Conservation (phyloP, 805 yeast species). For the Metschnikowia vanudenii region DNA sequence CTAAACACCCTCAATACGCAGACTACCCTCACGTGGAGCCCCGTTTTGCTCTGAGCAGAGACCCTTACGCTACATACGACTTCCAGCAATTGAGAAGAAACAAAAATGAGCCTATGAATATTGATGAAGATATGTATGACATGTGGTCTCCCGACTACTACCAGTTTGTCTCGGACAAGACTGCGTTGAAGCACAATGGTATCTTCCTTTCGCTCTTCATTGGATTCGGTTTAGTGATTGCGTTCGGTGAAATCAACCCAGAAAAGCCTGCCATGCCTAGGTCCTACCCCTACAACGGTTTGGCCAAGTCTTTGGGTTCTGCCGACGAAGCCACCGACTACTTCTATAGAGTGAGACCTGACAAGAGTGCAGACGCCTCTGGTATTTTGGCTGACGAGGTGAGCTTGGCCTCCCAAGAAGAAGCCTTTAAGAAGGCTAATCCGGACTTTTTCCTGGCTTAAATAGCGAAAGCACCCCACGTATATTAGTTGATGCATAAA, state of each 20-base stretch:
- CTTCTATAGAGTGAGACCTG: conserved; percentile 43
- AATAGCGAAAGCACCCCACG: not conserved
- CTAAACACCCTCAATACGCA: conserved; percentile 42
- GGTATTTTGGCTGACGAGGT: conserved; percentile 36
- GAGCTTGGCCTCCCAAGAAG: conserved; percentile 27
- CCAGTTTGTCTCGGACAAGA: conserved; percentile 55
- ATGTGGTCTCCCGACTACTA: conserved; percentile 85
- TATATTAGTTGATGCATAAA: conserved; percentile 5
- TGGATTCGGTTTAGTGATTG: conserved; percentile 44
- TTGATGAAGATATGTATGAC: conserved; percentile 70
- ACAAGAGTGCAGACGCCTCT: conserved; percentile 36
- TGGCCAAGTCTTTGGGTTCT: conserved; percentile 74
- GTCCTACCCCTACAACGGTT: conserved; percentile 71
- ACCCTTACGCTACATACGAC: conserved; percentile 72
- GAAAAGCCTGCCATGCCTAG: conserved; percentile 76
- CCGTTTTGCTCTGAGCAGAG: conserved; percentile 60
- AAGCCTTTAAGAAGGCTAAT: conserved; percentile 35
- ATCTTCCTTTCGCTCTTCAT: conserved; percentile 43
- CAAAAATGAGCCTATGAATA: conserved; percentile 67
- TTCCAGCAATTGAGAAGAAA: conserved; percentile 82
- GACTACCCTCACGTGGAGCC: conserved; percentile 65
- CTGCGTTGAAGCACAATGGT: conserved; percentile 60
- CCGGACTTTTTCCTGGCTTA: conserved; percentile 32
- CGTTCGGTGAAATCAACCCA: conserved; percentile 50
- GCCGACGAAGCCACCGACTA: conserved; percentile 28